These are phyloP conservation scores for Fabrea salina DNA, from an alignment of 169 alveolate species.

Conservation along the genomic window DNA sequence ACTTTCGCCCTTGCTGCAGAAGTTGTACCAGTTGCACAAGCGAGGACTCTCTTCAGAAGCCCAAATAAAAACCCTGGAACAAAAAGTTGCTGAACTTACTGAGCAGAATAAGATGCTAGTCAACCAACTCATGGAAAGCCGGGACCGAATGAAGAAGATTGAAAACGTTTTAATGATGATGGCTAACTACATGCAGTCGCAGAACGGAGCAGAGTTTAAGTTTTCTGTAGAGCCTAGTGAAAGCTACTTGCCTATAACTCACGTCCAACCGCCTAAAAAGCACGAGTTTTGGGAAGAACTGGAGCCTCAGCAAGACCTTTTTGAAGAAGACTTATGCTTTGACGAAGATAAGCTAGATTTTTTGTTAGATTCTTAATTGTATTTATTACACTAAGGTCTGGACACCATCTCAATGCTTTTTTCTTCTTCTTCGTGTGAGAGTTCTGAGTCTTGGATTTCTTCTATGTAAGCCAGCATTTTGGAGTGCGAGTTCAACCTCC, in stretches of 20 bases:
- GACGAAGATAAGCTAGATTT: too few species aligned
- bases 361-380: too few species aligned
- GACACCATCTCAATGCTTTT: too few species aligned
- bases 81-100: slow-evolving; percentile 10
- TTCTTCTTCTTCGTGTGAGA: slow-evolving; percentile 19
- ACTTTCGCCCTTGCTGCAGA: slow-evolving; percentile 22
- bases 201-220: not conserved
- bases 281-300: too few species aligned
- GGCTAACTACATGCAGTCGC: slow-evolving; percentile 8
- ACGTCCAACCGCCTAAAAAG: too few species aligned
- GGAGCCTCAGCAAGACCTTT: too few species aligned
- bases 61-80: slow-evolving; percentile 17
- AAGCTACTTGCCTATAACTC: not conserved
- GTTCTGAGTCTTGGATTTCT: not conserved
- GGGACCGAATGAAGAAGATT: slow-evolving; percentile 7
- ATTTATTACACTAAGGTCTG: too few species aligned
- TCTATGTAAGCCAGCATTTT: not conserved
- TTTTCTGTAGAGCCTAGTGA: not conserved
- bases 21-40: slow-evolving; percentile 6
- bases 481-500: not conserved
- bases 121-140: not conserved
- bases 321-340: too few species aligned
- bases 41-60: not conserved
- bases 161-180: slow-evolving; percentile 21
- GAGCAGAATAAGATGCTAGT: slow-evolving; percentile 13